These are phyloP conservation scores for Eucalyptus shirleyi DNA, from an alignment of 345 rosid genomes.

Conservation along the genomic window DNA sequence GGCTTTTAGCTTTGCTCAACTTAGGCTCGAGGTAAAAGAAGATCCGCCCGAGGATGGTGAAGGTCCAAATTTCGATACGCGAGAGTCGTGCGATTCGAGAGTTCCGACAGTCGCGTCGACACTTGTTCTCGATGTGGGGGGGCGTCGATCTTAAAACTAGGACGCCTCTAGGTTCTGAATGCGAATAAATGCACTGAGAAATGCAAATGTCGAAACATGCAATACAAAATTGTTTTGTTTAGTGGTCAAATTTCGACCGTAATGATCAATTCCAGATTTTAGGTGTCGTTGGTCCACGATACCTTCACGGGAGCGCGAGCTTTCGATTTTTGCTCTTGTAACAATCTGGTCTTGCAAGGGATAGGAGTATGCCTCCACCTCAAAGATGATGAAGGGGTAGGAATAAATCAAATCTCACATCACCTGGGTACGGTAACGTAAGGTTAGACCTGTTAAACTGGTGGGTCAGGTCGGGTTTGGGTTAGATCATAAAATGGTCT, in stretches of 20 bases:
- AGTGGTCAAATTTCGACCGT: neutral
- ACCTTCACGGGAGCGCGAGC: neutral
- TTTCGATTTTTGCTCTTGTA: neutral
- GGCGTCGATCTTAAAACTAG: neutral
- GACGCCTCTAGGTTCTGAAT: neutral
- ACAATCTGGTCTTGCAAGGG: rapidly evolving
- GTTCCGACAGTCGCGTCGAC: neutral
- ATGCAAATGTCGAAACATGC: neutral
- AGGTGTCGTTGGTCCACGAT: neutral
- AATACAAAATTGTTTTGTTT: neutral
- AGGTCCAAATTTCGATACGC: neutral
- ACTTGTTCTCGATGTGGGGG: neutral
- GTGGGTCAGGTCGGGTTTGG: rapidly evolving
- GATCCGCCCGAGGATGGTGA: neutral
- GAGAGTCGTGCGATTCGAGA: neutral
- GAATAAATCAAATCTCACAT: rapidly evolving
- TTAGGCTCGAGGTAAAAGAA: neutral
- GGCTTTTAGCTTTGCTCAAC: neutral
- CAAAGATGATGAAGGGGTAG: too few species aligned
- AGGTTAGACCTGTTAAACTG: rapidly evolving
- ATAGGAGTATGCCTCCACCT: too few species aligned
- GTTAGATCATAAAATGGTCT: rapidly evolving
- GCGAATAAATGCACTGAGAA: neutral
- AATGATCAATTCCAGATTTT: neutral
- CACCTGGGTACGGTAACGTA: rapidly evolving